Evolutionary conservation across 331 rosid genomes (phyloP), one percentile per base, ranked within the genome.

Genomic region (Quercus tomentella): DNA sequence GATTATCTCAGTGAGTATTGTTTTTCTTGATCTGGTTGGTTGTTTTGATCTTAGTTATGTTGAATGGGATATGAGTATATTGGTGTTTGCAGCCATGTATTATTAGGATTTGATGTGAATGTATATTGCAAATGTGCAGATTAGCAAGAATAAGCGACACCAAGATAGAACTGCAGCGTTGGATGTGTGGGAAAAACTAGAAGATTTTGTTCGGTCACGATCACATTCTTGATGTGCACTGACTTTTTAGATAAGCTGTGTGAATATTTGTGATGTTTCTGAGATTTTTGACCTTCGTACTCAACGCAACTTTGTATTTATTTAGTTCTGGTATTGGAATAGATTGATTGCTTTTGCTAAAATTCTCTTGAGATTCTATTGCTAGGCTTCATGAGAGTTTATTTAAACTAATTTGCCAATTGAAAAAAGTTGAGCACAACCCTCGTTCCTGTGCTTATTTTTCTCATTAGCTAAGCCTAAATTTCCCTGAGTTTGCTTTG

Each of bases 161-260:
- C 99, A 96, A 81, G 99, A 96, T 80, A 86, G 98, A 82, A 98
- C 99, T 77, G 99, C 98, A 0, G 99, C 99, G 6, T 78, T 96
- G 86, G 99, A 96, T 85, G 99, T 96, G 83, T 96, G 99, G 99
- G 99, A 96, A 65, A 90, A 93, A 74, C 89, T 96, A 54, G 99
- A 96, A 80, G 99, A 93, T 33, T 96, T 96, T 89, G 96, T 89
- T 6, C 92, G 93, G 76, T 93, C 99, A 28, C 84, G 98, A 26
- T 87, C 99, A 18, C 98, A 90, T 81, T 88, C 99, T 78, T 96
- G 90, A 96, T 76, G 67, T 80, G 81, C 61, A 43, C 61, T 6
- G 49, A 51, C 76, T 35, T 83, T 67, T 52, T 25, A 54, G 49
- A 79, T 43, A 77, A 81, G 69, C 55, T 75, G 76, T 45, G 68